These are phyloP conservation scores for Plantago lanceolata DNA, from an alignment of 305 asterid species.

Conservation along the genomic window DNA sequence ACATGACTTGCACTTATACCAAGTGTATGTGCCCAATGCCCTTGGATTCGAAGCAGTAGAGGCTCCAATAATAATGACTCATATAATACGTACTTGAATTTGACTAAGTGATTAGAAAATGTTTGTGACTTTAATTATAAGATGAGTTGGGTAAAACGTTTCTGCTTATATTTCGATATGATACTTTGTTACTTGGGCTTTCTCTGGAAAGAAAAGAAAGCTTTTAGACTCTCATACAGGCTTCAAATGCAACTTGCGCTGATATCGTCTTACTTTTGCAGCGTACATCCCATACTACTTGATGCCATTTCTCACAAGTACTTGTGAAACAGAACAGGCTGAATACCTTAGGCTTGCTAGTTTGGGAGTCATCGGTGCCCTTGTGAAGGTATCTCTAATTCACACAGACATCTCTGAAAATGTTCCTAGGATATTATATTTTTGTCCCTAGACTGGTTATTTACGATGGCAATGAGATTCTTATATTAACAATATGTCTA, in stretches of 20 bases:
- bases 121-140: no score
- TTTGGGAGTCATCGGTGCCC: conserved; percentile 35
- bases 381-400: conserved; percentile 31
- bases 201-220: background rate
- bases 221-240: background rate
- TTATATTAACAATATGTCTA: background rate
- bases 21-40: background rate
- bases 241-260: background rate
- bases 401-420: background rate
- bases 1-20: background rate
- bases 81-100: background rate
- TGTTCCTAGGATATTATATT: background rate
- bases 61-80: background rate
- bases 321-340: conserved; percentile 22
- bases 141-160: background rate
- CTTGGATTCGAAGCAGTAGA: background rate
- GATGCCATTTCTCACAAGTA: conserved; percentile 22
- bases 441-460: background rate
- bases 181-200: background rate
- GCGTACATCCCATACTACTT: conserved; percentile 30
- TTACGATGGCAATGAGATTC: background rate
- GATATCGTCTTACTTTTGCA: conserved; percentile 23
- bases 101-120: background rate
- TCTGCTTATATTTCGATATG: background rate
- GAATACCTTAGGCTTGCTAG: conserved; percentile 32